Percentiles rank a stretch among this genome's conserved stretches.
These are phyloP conservation scores for Grosmannia huntii DNA, from an alignment of 2,329 filamentous ascomycete genomes.

Conservation along the genomic window DNA sequence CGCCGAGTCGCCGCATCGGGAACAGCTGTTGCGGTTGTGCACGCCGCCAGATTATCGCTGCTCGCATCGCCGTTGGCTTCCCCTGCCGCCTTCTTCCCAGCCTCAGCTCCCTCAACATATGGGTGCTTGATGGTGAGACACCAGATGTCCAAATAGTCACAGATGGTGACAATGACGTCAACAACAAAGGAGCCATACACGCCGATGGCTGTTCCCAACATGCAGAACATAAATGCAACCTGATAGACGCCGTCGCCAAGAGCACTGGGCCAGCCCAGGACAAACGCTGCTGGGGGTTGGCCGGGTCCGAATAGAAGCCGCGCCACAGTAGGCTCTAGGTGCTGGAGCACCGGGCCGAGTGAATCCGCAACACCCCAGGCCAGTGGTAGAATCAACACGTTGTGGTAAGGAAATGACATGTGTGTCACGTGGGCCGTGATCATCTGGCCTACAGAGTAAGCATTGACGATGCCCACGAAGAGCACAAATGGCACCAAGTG, in stretches of 20 bases:
- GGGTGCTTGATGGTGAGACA: conserved; percentile 93
- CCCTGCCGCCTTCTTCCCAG: neutral
- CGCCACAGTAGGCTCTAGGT: conserved; percentile 22
- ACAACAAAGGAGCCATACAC: conserved; percentile 97
- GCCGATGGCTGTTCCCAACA: conserved; percentile 71
- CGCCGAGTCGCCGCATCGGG: neutral
- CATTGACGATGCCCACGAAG: conserved; percentile 82
- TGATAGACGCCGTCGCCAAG: conserved; percentile 72
- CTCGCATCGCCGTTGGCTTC: neutral
- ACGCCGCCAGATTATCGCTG: neutral
- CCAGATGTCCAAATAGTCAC: conserved; percentile 97
- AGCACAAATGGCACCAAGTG: conserved; percentile 84
- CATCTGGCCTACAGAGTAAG: conserved; percentile 90
- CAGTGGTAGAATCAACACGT: conserved; percentile 70
- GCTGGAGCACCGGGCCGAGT: conserved; percentile 54
- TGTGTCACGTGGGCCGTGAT: conserved; percentile 90
- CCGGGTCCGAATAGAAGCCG: conserved; percentile 3
- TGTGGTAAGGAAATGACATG: conserved; percentile 78
- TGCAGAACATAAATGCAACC: conserved; percentile 69
- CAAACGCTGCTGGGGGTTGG: conserved; percentile 5
- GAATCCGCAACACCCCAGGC: conserved; percentile 70
- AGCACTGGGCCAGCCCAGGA: conserved; percentile 58
- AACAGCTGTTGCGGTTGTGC: neutral
- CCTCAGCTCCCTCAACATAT: conserved; percentile 28
- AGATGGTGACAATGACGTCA: conserved; percentile 94